Evolutionary conservation across 2,329 filamentous ascomycete species (phyloP).

Genomic region (Cadophora luteo-olivacea): DNA sequence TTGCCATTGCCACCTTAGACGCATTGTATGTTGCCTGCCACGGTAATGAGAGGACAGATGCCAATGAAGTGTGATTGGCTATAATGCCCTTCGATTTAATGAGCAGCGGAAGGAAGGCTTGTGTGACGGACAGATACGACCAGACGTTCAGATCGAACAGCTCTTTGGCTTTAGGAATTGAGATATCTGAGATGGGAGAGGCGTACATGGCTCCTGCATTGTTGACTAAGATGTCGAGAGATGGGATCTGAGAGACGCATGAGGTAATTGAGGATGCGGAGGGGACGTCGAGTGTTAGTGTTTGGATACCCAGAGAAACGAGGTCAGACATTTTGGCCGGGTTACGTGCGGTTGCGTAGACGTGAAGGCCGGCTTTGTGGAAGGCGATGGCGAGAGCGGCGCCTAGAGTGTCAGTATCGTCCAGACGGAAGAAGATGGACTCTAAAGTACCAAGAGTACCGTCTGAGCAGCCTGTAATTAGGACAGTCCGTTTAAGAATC

Average conservation of each 20-base stretch:
- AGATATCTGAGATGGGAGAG: slow-evolving; percentile 43
- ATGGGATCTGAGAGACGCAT: slow-evolving; percentile 43
- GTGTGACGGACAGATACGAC: slow-evolving; percentile 43
- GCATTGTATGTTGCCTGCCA: slow-evolving; percentile 33
- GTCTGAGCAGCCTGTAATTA: too few species aligned
- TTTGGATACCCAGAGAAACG: too few species aligned
- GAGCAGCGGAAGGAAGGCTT: slow-evolving; percentile 45
- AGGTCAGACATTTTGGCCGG: too few species aligned
- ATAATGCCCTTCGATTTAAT: slow-evolving; percentile 47
- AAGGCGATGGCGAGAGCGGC: too few species aligned
- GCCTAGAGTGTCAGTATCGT: too few species aligned
- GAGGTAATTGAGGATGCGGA: slow-evolving; percentile 44
- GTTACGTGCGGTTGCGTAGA: too few species aligned
- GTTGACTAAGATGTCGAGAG: slow-evolving; percentile 50
- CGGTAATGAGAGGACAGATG: slow-evolving; percentile 18
- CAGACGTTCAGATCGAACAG: slow-evolving; percentile 46
- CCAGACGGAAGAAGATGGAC: too few species aligned
- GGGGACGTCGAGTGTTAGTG: slow-evolving; percentile 47
- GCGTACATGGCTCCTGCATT: slow-evolving; percentile 25
- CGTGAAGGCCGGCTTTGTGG: too few species aligned
- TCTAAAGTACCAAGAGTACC: too few species aligned
- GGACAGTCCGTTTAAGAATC: too few species aligned
- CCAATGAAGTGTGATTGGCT: slow-evolving; percentile 52
- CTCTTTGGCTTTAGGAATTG: slow-evolving; percentile 40
- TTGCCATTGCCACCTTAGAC: slow-evolving; percentile 33